These are phyloP conservation scores for Sabuloglossum arenarium DNA, from an alignment of 495 filamentous ascomycete species.

Conservation along the genomic window DNA sequence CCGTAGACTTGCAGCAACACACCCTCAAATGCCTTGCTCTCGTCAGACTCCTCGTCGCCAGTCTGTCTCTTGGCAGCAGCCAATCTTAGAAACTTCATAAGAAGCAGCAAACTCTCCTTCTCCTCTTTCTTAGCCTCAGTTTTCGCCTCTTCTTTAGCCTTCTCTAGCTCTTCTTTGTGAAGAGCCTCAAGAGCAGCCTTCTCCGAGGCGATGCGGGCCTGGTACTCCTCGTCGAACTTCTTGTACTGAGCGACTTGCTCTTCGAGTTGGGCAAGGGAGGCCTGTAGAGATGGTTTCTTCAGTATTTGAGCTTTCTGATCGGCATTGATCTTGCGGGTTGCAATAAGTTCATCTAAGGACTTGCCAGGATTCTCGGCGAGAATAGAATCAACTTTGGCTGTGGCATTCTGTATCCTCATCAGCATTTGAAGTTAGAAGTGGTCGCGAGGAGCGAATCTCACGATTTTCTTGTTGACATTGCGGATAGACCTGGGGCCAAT, in stretches of 20 bases:
- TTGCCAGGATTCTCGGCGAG: slow-evolving; percentile 55
- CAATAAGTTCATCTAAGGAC: slow-evolving; percentile 67
- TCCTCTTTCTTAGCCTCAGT: slow-evolving; percentile 33
- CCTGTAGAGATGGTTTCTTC: slow-evolving; percentile 76
- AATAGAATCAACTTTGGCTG: slow-evolving; percentile 56
- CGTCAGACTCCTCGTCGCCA: slow-evolving; percentile 41
- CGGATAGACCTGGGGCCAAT: slow-evolving; percentile 49
- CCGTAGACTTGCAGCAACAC: slow-evolving; percentile 76
- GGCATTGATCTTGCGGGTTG: slow-evolving; percentile 63
- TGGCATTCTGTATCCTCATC: slow-evolving; percentile 35
- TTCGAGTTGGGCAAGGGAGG: slow-evolving; percentile 50
- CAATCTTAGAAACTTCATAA: slow-evolving; percentile 24
- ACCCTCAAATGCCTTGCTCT: slow-evolving; percentile 76
- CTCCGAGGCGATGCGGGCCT: slow-evolving; percentile 40
- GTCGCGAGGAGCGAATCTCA: slow-evolving; percentile 17
- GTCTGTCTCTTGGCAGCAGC: slow-evolving; percentile 37
- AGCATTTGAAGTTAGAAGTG: neutral
- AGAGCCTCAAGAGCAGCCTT: slow-evolving; percentile 51
- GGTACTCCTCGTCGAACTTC: slow-evolving; percentile 61
- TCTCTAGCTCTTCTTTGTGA: slow-evolving; percentile 49
- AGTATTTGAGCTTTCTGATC: slow-evolving; percentile 78
- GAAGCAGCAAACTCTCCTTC: slow-evolving; percentile 22
- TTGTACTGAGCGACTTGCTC: slow-evolving; percentile 71
- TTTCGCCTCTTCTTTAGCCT: slow-evolving; percentile 40
- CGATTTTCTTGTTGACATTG: slow-evolving; percentile 72